A percentile compares a stretch with the other conserved stretches of the same genome.
phyloP scores from a whole-genome alignment of 108 stramenopile species.

The Skeletonema potamos region DNA sequence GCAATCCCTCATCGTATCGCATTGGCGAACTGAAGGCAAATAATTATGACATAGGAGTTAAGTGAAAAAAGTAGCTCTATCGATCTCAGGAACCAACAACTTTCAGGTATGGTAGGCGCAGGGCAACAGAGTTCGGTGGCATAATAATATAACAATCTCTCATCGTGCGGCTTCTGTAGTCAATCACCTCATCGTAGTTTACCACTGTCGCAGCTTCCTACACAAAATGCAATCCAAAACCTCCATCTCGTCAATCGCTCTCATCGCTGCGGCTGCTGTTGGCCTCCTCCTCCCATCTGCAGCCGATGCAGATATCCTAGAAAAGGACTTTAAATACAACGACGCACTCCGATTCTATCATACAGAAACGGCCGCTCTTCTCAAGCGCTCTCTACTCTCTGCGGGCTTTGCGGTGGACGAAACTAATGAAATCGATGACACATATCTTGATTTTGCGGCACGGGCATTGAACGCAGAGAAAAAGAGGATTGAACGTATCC shows the following conservation, averaged over 20 bases:
- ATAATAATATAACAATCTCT: too few relatives aligned
- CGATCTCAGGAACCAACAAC: too few relatives aligned
- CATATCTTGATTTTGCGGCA: slow-evolving; percentile 39
- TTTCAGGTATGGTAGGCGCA: too few relatives aligned
- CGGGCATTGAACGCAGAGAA: slow-evolving; percentile 23
- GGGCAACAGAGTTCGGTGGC: too few relatives aligned
- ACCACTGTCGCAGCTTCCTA: too few relatives aligned
- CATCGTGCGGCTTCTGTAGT: too few relatives aligned
- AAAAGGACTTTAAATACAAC: slow-evolving; percentile 10
- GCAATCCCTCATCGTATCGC: too few relatives aligned
- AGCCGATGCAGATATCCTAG: background rate
- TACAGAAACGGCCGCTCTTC: slow-evolving; percentile 15
- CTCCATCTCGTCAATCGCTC: background rate
- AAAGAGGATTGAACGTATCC: slow-evolving; percentile 18
- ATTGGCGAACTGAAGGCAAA: too few relatives aligned
- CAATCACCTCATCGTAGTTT: too few relatives aligned
- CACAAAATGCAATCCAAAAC: background rate
- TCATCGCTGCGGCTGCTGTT: background rate
- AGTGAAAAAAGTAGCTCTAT: too few relatives aligned
- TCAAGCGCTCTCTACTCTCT: slow-evolving; percentile 23
- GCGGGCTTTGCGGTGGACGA: slow-evolving; percentile 40
- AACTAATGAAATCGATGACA: slow-evolving; percentile 22
- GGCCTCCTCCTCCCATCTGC: background rate
- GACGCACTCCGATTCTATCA: slow-evolving; percentile 25
- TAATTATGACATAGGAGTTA: too few relatives aligned